A percentile compares a stretch with the other conserved stretches of the same genome.
These are phyloP conservation scores for Arctium minus DNA, from an alignment of 129 eudicot genomes.

Conservation along the genomic window DNA sequence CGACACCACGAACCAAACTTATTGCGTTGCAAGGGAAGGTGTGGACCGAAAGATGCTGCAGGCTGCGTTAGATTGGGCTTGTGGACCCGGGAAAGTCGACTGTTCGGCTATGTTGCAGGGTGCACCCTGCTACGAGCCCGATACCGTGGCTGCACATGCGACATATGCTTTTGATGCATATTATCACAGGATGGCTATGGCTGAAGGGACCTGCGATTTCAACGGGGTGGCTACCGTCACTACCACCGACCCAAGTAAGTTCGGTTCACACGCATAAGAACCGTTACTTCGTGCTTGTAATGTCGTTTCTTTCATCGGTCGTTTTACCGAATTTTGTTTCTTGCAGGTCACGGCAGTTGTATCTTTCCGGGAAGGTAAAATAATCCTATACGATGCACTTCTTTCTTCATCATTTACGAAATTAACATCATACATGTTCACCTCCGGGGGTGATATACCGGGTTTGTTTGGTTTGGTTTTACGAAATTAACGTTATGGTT, in stretches of 20 bases:
- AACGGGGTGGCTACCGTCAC: constrained; percentile 84
- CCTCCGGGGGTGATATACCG: background rate
- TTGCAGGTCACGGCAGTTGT: constrained; percentile 82
- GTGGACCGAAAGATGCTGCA: constrained; percentile 79
- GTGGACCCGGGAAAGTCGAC: constrained; percentile 92
- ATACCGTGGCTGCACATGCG: constrained; percentile 63
- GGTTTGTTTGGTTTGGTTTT: background rate
- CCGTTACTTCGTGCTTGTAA: background rate
- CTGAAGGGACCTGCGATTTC: constrained; percentile 69
- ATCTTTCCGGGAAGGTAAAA: constrained; percentile 49
- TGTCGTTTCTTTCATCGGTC: background rate
- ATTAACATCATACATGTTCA: background rate
- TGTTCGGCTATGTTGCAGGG: constrained; percentile 76
- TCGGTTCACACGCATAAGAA: background rate
- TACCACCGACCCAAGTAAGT: constrained; percentile 81
- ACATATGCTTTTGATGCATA: constrained; percentile 70
- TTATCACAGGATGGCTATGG: constrained; percentile 61
- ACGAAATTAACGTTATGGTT: background rate
- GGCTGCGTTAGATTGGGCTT: constrained; percentile 95
- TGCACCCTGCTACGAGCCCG: constrained; percentile 72
- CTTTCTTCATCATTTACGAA: background rate
- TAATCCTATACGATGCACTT: background rate
- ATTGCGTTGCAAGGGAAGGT: constrained; percentile 56
- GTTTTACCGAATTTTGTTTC: background rate
- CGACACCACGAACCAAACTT: constrained; percentile 77